These are phyloP conservation scores for Mychonastes homosphaera DNA, from an alignment of 139 green algal species.

Conservation along the genomic window DNA sequence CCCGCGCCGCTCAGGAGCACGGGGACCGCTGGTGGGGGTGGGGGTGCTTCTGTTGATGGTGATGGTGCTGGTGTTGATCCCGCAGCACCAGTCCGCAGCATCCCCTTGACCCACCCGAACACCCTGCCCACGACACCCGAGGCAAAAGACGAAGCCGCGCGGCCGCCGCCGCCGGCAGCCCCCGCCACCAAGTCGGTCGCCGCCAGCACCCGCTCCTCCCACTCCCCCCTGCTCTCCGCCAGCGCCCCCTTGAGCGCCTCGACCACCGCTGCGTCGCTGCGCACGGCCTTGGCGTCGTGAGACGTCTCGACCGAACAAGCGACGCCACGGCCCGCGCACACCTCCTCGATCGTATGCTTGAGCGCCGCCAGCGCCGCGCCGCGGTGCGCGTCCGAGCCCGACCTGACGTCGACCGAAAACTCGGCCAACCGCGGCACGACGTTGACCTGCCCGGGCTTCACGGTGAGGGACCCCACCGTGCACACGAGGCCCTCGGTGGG, in stretches of 20 bases:
- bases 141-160: neutral
- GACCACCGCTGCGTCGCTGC: conserved; percentile 31
- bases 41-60: neutral
- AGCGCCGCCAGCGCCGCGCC: conserved; percentile 20
- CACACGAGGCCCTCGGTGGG: conserved; percentile 61
- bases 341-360: conserved; percentile 6
- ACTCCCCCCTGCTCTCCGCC: no score
- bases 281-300: conserved; percentile 47
- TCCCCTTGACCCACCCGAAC: neutral
- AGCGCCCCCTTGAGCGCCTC: conserved; percentile 5
- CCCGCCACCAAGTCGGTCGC: no score
- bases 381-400: conserved; percentile 22
- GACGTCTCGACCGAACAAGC: conserved; percentile 34
- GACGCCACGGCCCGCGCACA: conserved; percentile 31
- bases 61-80: neutral
- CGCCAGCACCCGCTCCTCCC: no score
- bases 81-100: neutral
- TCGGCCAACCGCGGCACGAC: conserved; percentile 65
- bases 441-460: conserved; percentile 66
- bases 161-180: neutral
- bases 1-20: conserved; percentile 74
- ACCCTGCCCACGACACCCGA: neutral
- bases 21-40: conserved; percentile 16
- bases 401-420: conserved; percentile 61
- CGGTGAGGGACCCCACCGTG: conserved; percentile 67